Evolutionary conservation across 2,329 filamentous ascomycete genomes (phyloP).

Genomic region (Aspergillus aculeatinus): DNA sequence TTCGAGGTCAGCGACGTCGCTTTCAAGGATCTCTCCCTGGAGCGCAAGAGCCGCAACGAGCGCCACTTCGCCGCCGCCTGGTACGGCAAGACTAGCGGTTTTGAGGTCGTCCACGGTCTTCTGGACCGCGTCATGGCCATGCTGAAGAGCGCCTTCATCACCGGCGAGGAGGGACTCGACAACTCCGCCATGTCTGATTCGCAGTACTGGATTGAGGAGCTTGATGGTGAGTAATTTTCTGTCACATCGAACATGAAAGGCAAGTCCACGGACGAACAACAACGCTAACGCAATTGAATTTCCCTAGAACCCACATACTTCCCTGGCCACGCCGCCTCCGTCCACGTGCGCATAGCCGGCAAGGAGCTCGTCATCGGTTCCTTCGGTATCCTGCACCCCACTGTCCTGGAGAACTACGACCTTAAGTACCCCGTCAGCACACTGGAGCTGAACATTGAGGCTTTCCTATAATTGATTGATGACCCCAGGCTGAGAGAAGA

Average conservation of each 20-base stretch:
- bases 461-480: slow-evolving; percentile 66
- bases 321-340: slow-evolving; percentile 79
- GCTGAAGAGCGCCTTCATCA: slow-evolving; percentile 80
- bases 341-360: slow-evolving; percentile 72
- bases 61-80: slow-evolving; percentile 93
- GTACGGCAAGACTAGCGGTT: slow-evolving; percentile 91
- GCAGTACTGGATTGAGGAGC: slow-evolving; percentile 92
- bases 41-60: slow-evolving; percentile 89
- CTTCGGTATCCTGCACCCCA: slow-evolving; percentile 92
- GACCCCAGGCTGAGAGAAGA: neutral
- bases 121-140: slow-evolving; percentile 90
- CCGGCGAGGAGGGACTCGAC: slow-evolving; percentile 68
- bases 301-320: slow-evolving; percentile 80
- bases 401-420: slow-evolving; percentile 90
- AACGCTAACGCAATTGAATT: neutral
- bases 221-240: slow-evolving; percentile 61
- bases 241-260: neutral
- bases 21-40: slow-evolving; percentile 77
- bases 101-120: slow-evolving; percentile 92
- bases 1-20: slow-evolving; percentile 90
- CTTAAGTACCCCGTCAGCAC: slow-evolving; percentile 90
- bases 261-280: neutral
- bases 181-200: slow-evolving; percentile 58
- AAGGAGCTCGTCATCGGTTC: slow-evolving; percentile 77
- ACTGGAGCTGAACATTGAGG: slow-evolving; percentile 90